Base-by-base conservation (phyloP, 2,329 filamentous ascomycete genomes). In the Trichoderma atrobrunneum region DNA sequence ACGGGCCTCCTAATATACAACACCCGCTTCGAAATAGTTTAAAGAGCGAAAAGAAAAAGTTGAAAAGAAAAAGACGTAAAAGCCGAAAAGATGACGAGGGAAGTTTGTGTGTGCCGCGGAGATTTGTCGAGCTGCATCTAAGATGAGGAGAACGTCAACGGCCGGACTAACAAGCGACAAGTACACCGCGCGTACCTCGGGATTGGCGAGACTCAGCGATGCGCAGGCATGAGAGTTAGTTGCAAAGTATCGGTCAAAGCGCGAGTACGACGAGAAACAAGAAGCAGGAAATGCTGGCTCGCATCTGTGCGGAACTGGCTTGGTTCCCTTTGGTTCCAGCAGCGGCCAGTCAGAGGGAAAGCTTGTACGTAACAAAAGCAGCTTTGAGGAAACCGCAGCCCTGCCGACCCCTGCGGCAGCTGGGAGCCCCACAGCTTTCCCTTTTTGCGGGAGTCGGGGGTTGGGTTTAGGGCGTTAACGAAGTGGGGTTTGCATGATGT, bases 41-140 rank as follows among this genome's bases (percentile, higher is more conserved):
- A 5, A 34, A 21, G 51, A 39, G 32, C 2, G 24, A 12, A 32
- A 24, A 60, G 21, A 60, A 60, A 51, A 24, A 48, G 5, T 28
- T 8, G 21, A 59, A 18, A 68, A 39, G 51, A 59, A 43, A 18
- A 43, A 21, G 26, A 68, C 11, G 39, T 26, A 67, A 21, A 12
- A 21, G 48, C 30, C 51, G 51, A 39, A 34, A 11, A 24, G 21
- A 67, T 28, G 34, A 67, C 48, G 30, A 67, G 66, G 28, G 43
- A 70, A 24, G 62, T 10, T 30, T 43, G 39, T 43, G 62, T 21
- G 62, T 21, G 74, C 77, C 78, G 77, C 78, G 78, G 78, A 79
- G 78, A 79, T 78, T 66, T 70, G 75, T 70, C 67, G 71, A 72
- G 51, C 73, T 73, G 43, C 63, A 59, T 14, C 3, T 14, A 43